phyloP scores from a whole-genome alignment of 1,284 basidiomycete genomes.

The Ceratobasidium sp. region DNA sequence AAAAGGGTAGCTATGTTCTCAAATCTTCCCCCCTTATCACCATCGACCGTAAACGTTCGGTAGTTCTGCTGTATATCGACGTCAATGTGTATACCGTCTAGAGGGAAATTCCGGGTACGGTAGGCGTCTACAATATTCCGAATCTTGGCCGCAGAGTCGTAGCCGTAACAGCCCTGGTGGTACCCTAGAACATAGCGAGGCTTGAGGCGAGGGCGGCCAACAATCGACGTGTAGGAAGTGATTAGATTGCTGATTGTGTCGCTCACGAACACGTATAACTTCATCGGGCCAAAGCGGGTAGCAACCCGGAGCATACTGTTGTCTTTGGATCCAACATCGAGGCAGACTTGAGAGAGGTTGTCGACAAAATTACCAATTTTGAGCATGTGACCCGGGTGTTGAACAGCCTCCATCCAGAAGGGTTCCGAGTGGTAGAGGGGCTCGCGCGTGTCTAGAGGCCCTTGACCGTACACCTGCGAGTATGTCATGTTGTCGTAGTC shows the following conservation, averaged over 20 bases:
- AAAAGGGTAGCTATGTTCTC: slow-evolving; percentile 12
- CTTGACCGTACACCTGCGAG: slow-evolving; percentile 38
- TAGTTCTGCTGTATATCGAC: slow-evolving; percentile 44
- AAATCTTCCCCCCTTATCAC: slow-evolving; percentile 2
- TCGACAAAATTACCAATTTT: slow-evolving; percentile 45
- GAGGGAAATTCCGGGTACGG: slow-evolving; percentile 7
- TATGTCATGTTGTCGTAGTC: slow-evolving; percentile 46
- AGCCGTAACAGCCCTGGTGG: slow-evolving; percentile 46
- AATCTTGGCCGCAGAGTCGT: slow-evolving; percentile 34
- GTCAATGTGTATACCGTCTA: slow-evolving; percentile 46
- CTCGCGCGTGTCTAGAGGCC: slow-evolving; percentile 44
- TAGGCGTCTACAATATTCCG: slow-evolving; percentile 24
- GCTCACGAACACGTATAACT: slow-evolving; percentile 30
- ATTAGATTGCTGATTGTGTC: slow-evolving; percentile 31
- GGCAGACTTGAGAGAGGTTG: slow-evolving; percentile 44
- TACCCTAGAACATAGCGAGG: slow-evolving; percentile 45
- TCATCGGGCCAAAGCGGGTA: slow-evolving; percentile 39
- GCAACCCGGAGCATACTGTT: slow-evolving; percentile 32
- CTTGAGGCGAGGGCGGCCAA: slow-evolving; percentile 46
- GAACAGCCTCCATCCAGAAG: slow-evolving; percentile 38
- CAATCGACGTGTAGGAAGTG: slow-evolving; percentile 36
- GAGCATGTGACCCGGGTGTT: slow-evolving; percentile 33
- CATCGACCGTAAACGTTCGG: slow-evolving; percentile 43
- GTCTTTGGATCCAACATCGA: slow-evolving; percentile 42
- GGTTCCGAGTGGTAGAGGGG: slow-evolving; percentile 46